A percentile compares a stretch with the other conserved stretches of the same genome.
Conservation (phyloP, 2,329 filamentous ascomycete species). For the Exophiala mesophila region DNA sequence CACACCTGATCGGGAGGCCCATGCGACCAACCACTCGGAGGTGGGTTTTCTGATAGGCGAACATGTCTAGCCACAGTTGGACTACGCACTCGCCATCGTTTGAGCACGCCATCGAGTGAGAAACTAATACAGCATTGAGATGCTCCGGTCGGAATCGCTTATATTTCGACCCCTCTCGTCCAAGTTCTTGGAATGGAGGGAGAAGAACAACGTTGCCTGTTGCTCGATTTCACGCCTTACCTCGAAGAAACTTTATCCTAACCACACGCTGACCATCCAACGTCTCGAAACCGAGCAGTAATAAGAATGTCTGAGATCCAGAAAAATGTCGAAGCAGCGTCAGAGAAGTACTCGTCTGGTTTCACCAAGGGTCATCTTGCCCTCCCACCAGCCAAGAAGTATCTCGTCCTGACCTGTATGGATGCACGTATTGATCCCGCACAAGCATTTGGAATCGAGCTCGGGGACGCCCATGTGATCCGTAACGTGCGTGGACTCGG, state of each 20-base stretch:
- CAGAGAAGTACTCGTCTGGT: constrained; percentile 51
- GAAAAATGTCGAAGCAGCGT: constrained; percentile 53
- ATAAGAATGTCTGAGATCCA: constrained; percentile 45
- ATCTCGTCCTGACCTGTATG: constrained; percentile 73
- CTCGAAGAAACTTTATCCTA: not conserved
- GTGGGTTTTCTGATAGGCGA: not conserved
- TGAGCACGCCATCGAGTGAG: constrained; percentile 7
- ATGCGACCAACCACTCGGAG: too few species aligned
- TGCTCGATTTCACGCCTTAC: too few species aligned
- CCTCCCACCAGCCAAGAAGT: constrained; percentile 65
- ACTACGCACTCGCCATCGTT: not conserved
- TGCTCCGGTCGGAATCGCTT: not conserved
- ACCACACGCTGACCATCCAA: not conserved
- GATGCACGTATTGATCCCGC: constrained; percentile 68
- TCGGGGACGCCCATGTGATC: constrained; percentile 75
- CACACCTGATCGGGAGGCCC: too few species aligned
- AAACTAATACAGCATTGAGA: not conserved
- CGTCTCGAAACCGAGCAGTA: too few species aligned
- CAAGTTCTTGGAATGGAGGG: not conserved
- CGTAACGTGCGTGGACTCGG: constrained; percentile 48
- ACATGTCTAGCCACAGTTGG: constrained; percentile 3
- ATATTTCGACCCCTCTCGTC: constrained; percentile 6
- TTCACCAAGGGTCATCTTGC: constrained; percentile 65
- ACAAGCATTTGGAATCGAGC: constrained; percentile 62
- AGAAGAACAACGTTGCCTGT: too few species aligned